Evolutionary conservation across 2,329 filamentous ascomycete genomes (phyloP).

Genomic region (Talaromyces sp.): DNA sequence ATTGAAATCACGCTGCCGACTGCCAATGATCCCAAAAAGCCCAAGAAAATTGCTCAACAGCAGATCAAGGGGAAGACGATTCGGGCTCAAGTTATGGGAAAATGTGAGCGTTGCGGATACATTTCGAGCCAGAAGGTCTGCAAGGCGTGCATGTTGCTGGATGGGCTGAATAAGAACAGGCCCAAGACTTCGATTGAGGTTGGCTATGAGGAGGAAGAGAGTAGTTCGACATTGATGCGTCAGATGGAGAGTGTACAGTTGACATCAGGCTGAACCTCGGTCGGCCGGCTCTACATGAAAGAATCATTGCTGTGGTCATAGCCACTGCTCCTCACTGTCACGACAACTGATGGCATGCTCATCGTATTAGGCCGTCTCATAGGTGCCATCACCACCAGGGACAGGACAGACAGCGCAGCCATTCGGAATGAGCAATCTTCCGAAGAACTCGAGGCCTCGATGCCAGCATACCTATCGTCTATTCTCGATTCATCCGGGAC

Average conservation of each 20-base stretch:
- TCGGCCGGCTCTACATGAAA: no score
- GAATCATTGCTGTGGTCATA: neutral
- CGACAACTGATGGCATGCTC: no score
- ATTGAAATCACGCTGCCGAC: conserved; percentile 57
- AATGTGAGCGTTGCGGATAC: conserved; percentile 85
- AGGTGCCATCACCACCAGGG: neutral
- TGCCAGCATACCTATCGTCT: neutral
- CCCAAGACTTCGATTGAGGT: conserved; percentile 47
- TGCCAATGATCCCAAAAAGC: conserved; percentile 19
- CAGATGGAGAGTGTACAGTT: conserved; percentile 46
- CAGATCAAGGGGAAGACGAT: conserved; percentile 55
- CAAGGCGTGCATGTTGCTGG: conserved; percentile 87
- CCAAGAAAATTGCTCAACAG: conserved; percentile 28
- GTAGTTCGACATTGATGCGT: conserved; percentile 50
- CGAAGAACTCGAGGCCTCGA: neutral
- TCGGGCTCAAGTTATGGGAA: conserved; percentile 58
- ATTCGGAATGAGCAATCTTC: neutral
- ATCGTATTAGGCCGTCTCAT: no score
- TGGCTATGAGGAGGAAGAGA: conserved; percentile 49
- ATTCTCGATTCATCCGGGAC: neutral
- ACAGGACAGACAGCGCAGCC: neutral
- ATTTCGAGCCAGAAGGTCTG: conserved; percentile 92
- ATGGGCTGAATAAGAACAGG: conserved; percentile 77
- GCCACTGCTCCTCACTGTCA: neutral
- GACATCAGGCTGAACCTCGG: conserved; percentile 4